Evolutionary conservation across 371 early-diverging fungal genomes (phyloP).

Genomic region (Rhizopus delemar): DNA sequence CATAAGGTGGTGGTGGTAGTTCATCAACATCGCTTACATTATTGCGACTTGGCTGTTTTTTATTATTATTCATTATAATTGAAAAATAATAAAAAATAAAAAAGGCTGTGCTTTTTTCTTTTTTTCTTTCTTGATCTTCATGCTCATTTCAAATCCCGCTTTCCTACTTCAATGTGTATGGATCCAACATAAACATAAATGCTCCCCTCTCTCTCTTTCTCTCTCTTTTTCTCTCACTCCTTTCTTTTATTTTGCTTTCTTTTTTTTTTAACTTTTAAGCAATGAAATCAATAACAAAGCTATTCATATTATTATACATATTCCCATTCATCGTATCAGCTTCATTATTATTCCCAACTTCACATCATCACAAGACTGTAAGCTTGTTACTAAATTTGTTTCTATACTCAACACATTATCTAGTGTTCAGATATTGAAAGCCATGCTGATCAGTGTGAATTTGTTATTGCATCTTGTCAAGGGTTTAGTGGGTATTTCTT

Average conservation of each 20-base stretch:
- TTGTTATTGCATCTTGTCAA: slow-evolving; percentile 37
- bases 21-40: slow-evolving; percentile 17
- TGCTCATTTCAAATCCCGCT: slow-evolving; percentile 2
- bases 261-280: not conserved
- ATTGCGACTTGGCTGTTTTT: not conserved
- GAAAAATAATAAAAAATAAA: slow-evolving; percentile 6
- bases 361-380: slow-evolving; percentile 22
- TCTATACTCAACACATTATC: not conserved
- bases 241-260: not conserved
- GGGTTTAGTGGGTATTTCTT: slow-evolving; percentile 52
- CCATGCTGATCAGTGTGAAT: slow-evolving; percentile 40
- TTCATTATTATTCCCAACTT: slow-evolving; percentile 15
- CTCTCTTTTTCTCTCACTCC: not conserved
- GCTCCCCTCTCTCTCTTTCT: not conserved
- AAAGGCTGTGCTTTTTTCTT: slow-evolving; percentile 5
- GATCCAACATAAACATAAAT: not conserved
- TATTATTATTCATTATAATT: slow-evolving; percentile 2
- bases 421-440: slow-evolving; percentile 40
- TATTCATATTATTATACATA: slow-evolving; percentile 6
- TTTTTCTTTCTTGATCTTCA: too few relatives aligned
- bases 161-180: not conserved
- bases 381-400: not conserved
- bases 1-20: slow-evolving; percentile 15
- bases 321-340: slow-evolving; percentile 19
- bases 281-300: not conserved